Base-by-base conservation (phyloP, 805 yeast genomes). In the baker's yeast (Saccharomyces cerevisiae) region DNA sequence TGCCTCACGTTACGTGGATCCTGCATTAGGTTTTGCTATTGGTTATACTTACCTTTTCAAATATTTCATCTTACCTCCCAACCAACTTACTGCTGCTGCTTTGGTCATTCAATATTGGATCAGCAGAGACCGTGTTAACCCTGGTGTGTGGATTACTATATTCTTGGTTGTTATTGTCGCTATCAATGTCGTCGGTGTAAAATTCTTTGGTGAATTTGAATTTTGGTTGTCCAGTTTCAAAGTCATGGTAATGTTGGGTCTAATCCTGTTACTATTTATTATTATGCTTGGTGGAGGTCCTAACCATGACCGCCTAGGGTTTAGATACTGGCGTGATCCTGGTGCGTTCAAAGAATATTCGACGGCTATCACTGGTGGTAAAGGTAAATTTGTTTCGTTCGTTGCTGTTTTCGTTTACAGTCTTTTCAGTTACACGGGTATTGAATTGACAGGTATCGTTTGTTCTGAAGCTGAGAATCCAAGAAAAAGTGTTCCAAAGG, bases 201-300 rank as follows among this genome's bases (percentile, higher is more conserved):
- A 62, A 51, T 68, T 74, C 51, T 79, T 78, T 56, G 84, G 82
- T 51, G 82, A 79, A 57, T 71, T 72, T 59, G 68, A 66, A 60
- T 73, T 68, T 55, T 73, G 75, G 75, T 73, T 85, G 53, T 81
- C 87, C 2, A 67, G 80, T 29, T 71, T 85, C 61, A 87, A 87
- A 70, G 83, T 87, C 32, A 47, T 82, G 43, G 81, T 87, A 6
- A 79, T 83, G 73, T 59, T 82, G 46, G 90, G 86, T n/a, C 73
- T 87, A 49, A 85, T 87, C 55, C 56, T 87, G 14, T 68, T 85
- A 51, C 73, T 85, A 52, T 76, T 85, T 59, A 71, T 83, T 55
- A 79, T 87, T 56, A 84, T 85, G 72, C 73, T 83, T 54, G 96
- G 96, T 56, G 96, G 94, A 53, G 87, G 83, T 29, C 91, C 92